Evolutionary conservation across 1,284 basidiomycete genomes (phyloP), one percentile per base, ranked within the genome.

Genomic region (Xerocomus minutiporus): DNA sequence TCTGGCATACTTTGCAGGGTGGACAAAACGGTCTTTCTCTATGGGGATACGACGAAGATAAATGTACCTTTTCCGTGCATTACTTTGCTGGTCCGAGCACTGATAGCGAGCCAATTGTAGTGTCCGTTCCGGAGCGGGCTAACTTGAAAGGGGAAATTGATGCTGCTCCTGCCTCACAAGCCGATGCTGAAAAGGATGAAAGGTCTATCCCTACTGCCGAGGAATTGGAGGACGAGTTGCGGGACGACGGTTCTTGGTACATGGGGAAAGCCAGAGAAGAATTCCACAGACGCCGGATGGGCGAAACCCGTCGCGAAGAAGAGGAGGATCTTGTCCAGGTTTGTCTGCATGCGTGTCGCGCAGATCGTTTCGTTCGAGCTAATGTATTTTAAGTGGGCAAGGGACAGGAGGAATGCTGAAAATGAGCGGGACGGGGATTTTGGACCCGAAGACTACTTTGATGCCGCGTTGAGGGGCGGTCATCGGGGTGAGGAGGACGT

Each of bases 371-470:
- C 31, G 8, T 46, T 32, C 20, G 28, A 39, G 13, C 9, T 43
- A 7, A 43, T 29, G 3, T 17, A 11, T n/a, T 36, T 49, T 26
- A 42, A 89, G 83, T 91, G 88, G 86, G 89, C 88, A 23, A 75
- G 85, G 49, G 82, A 88, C 20, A 79, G 85, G 45, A 75, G 84
- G 57, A 79, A 81, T 48, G 82, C 83, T 6, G 88, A 89, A 58
- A 76, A 78, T 56, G 88, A 88, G 29, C 76, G 82, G 20, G 86
- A 90, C 38, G 73, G 75, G 45, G 89, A 91, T 54, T 83, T 84
- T 59, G 86, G 86, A 7, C 84, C 86, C 0, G 88, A 91, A 53
- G 89, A 91, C 64, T 89, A 88, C 68, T 86, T 88, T 61, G 87
- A 90, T 26, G 85, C 75, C 2, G 79, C 81, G 8, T 61, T 82